Conservation (phyloP, 2,329 filamentous ascomycete species). For the Penicillium sp. region DNA sequence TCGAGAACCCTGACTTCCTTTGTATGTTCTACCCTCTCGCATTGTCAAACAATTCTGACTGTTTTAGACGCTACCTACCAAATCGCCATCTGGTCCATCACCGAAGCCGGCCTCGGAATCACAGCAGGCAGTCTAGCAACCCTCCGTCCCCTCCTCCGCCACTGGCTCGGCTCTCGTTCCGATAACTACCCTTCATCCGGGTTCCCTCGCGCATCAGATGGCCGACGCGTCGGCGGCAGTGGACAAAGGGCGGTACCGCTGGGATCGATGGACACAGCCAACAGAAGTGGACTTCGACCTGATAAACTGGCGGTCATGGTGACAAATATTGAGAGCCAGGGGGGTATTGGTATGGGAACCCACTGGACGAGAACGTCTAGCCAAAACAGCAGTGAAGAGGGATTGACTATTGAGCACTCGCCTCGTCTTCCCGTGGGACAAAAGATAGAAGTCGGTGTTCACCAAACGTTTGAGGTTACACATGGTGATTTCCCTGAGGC, state of each 20-base stretch:
- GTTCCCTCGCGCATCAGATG: constrained; percentile 18
- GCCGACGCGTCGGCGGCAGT: constrained; percentile 18
- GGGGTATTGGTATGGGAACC: constrained; percentile 12
- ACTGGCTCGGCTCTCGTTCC: constrained; percentile 24
- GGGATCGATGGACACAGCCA: constrained; percentile 25
- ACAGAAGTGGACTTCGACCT: constrained; percentile 24
- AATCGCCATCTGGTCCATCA: constrained; percentile 42
- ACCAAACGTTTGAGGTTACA: constrained; percentile 32
- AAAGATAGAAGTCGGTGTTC: constrained; percentile 28
- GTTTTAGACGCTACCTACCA: constrained; percentile 43
- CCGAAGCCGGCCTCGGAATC: constrained; percentile 40
- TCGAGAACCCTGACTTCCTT: constrained; percentile 37
- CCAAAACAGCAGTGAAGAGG: constrained; percentile 30
- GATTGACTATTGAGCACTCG: constrained; percentile 22
- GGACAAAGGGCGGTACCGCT: constrained; percentile 23
- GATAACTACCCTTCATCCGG: constrained; percentile 22
- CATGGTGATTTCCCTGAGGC: constrained; percentile 16
- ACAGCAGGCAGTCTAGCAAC: constrained; percentile 51
- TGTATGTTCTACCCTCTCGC: constrained; percentile 23
- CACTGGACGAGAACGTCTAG: constrained; percentile 20
- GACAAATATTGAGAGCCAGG: constrained; percentile 30
- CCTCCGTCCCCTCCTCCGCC: constrained; percentile 48
- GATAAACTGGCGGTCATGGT: constrained; percentile 32
- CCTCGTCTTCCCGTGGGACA: not conserved
- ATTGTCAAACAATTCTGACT: not conserved